Conservation (phyloP, 192 early-diverging fungal genomes). For the Lunasporangiospora selenospora region DNA sequence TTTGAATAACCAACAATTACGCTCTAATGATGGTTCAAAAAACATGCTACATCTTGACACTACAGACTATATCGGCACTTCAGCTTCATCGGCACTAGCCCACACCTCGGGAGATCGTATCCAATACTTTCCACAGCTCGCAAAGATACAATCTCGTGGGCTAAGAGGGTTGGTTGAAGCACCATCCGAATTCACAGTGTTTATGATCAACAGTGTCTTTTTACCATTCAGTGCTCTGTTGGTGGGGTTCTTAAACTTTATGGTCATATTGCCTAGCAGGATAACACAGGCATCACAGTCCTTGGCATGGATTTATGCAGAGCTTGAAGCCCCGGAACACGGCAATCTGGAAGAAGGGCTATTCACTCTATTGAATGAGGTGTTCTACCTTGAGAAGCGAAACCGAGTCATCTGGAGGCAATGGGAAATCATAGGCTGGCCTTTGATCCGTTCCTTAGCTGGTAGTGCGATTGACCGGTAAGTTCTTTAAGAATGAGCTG, state of each 20-base stretch:
- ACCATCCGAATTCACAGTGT: constrained; percentile 14
- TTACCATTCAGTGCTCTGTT: constrained; percentile 16
- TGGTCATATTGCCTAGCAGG: constrained; percentile 14
- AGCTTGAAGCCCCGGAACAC: constrained; percentile 44
- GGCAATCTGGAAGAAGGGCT: constrained; percentile 39
- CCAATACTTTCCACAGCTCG: too few species aligned
- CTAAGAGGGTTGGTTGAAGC: constrained; percentile 20
- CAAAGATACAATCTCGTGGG: background rate
- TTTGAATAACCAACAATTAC: too few species aligned
- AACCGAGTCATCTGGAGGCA: constrained; percentile 49
- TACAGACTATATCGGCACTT: too few species aligned
- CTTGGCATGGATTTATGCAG: constrained; percentile 41
- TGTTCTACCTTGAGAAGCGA: constrained; percentile 50
- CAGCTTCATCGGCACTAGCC: too few species aligned
- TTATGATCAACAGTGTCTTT: constrained; percentile 24
- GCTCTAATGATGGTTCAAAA: too few species aligned
- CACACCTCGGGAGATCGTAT: too few species aligned
- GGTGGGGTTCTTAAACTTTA: constrained; percentile 21
- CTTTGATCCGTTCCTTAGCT: constrained; percentile 51
- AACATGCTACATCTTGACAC: too few species aligned
- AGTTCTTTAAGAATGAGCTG: too few species aligned
- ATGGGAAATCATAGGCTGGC: constrained; percentile 59
- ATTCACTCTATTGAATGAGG: constrained; percentile 30
- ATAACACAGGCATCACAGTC: constrained; percentile 28
- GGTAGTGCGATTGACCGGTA: constrained; percentile 58